These are phyloP conservation scores for Podospora appendiculata DNA, from an alignment of 495 filamentous ascomycete genomes.

Conservation along the genomic window DNA sequence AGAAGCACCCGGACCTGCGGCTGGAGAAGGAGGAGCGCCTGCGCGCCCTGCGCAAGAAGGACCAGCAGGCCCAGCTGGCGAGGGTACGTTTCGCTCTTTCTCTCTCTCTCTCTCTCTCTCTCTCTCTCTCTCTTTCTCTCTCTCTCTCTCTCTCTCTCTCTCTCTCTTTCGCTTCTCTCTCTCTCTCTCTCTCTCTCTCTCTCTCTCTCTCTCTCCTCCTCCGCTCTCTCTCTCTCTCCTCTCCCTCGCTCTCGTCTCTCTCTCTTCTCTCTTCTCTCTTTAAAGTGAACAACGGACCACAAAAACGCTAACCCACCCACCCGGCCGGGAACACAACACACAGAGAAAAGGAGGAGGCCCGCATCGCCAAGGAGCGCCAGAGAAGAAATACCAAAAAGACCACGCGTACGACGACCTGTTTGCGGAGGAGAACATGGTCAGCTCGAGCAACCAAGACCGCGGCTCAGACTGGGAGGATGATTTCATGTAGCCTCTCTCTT, in stretches of 20 bases:
- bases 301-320: neutral
- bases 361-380: slow-evolving; percentile 66
- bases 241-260: neutral
- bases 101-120: neutral
- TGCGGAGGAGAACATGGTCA: slow-evolving; percentile 56
- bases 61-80: slow-evolving; percentile 59
- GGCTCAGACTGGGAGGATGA: slow-evolving; percentile 58
- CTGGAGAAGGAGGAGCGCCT: slow-evolving; percentile 70
- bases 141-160: neutral
- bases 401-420: slow-evolving; percentile 90
- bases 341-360: slow-evolving; percentile 76
- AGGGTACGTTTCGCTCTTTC: slow-evolving; percentile 39
- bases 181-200: neutral
- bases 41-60: slow-evolving; percentile 58
- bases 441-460: slow-evolving; percentile 61
- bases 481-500: slow-evolving; percentile 52
- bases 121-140: neutral
- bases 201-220: neutral
- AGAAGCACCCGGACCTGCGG: slow-evolving; percentile 74
- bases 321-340: neutral
- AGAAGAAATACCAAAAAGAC: slow-evolving; percentile 88
- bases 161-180: slow-evolving; percentile 12
- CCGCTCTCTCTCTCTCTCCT: neutral
- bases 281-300: neutral
- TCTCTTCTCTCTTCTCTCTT: neutral